phyloP scores from a whole-genome alignment of 768 basidiomycete species.

The Coprinopsis marcescibilis region DNA sequence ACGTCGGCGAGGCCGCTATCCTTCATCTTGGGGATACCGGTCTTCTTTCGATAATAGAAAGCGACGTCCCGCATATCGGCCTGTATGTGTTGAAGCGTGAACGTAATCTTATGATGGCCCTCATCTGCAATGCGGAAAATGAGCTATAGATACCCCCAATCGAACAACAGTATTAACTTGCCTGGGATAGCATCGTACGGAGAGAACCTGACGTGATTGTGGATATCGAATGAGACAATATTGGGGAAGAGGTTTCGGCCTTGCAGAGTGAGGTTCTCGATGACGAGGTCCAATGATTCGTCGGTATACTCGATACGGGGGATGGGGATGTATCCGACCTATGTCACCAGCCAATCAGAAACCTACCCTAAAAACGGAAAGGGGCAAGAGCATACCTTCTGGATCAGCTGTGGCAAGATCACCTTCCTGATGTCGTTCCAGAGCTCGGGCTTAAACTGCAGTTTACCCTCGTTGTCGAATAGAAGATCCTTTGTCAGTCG shows the following conservation, averaged over 20 bases:
- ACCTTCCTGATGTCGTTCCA: slow-evolving; percentile 86
- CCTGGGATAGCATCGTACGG: slow-evolving; percentile 53
- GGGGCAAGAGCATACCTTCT: slow-evolving; percentile 44
- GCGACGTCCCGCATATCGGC: slow-evolving; percentile 92
- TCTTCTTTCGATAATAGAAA: slow-evolving; percentile 87
- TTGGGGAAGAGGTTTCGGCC: slow-evolving; percentile 90
- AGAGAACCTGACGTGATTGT: slow-evolving; percentile 81
- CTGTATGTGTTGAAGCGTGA: slow-evolving; percentile 82
- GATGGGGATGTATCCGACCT: slow-evolving; percentile 81
- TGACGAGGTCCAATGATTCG: slow-evolving; percentile 77
- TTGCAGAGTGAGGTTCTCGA: slow-evolving; percentile 88
- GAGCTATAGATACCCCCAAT: too few relatives aligned
- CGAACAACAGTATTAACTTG: not conserved
- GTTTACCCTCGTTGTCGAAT: slow-evolving; percentile 71
- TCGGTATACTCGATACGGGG: slow-evolving; percentile 94
- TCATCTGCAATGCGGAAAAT: too few relatives aligned
- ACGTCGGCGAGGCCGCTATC: slow-evolving; percentile 88
- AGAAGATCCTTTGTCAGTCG: slow-evolving; percentile 80
- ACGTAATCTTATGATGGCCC: slow-evolving; percentile 62
- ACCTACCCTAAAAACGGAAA: too few relatives aligned
- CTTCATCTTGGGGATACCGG: slow-evolving; percentile 69
- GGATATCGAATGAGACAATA: slow-evolving; percentile 62
- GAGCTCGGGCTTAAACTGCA: slow-evolving; percentile 83
- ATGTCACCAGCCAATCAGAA: slow-evolving; percentile 18
- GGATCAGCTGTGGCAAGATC: slow-evolving; percentile 74